Percentiles rank a stretch among this genome's conserved stretches.
Conservation (phyloP, 495 filamentous ascomycete species). For the Cairneyella variabilis region DNA sequence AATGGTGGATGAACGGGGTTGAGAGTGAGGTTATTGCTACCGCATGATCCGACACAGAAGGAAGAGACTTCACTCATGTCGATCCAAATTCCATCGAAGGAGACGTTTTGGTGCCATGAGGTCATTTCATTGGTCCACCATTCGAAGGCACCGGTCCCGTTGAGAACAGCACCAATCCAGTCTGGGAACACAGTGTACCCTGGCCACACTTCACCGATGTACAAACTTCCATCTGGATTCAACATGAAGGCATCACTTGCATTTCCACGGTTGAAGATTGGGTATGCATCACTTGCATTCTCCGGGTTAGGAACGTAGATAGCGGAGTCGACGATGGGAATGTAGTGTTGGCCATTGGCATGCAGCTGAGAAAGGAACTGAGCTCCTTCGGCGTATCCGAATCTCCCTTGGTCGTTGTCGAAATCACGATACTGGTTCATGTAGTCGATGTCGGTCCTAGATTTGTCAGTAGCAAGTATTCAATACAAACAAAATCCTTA, state of each 20-base stretch:
- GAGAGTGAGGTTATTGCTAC: constrained; percentile 60
- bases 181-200: constrained; percentile 71
- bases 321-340: constrained; percentile 83
- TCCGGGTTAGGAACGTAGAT: constrained; percentile 73
- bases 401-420: constrained; percentile 66
- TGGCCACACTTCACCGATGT: constrained; percentile 84
- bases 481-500: constrained; percentile 20
- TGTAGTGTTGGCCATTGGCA: constrained; percentile 63
- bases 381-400: constrained; percentile 58
- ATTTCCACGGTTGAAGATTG: constrained; percentile 64
- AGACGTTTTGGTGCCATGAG: constrained; percentile 54
- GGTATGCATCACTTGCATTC: constrained; percentile 67
- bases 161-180: constrained; percentile 57
- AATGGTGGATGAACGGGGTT: constrained; percentile 72
- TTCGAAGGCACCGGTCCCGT: constrained; percentile 48
- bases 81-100: constrained; percentile 87
- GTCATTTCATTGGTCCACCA: constrained; percentile 74
- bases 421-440: constrained; percentile 69
- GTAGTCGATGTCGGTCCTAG: constrained; percentile 79
- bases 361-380: constrained; percentile 66
- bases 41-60: constrained; percentile 80
- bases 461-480: constrained; percentile 39
- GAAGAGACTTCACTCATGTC: constrained; percentile 82
- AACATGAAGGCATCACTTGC: constrained; percentile 63
- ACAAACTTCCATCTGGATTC: constrained; percentile 64